Evolutionary conservation across 495 filamentous ascomycete species (phyloP).

Genomic region (Staphylotrichum tortipilum): DNA sequence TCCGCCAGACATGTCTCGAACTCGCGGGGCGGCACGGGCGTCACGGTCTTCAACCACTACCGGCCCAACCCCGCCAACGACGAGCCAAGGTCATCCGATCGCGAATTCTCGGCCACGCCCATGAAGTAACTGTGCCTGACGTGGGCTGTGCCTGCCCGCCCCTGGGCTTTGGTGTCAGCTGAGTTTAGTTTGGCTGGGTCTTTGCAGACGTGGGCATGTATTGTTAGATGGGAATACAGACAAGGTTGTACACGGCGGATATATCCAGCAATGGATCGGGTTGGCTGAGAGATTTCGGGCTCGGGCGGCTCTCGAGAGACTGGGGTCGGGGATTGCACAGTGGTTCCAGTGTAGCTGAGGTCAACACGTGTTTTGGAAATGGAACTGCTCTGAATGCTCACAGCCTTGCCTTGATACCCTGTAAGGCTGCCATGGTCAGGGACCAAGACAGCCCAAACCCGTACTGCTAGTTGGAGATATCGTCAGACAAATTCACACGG

Average conservation of each 20-base stretch:
- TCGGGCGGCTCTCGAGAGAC: not conserved
- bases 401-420: too few species aligned
- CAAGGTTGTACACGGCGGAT: not conserved
- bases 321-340: too few species aligned
- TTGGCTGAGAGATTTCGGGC: not conserved
- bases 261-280: conserved; percentile 1
- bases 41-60: conserved; percentile 14
- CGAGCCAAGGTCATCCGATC: conserved; percentile 15
- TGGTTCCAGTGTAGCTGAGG: too few species aligned
- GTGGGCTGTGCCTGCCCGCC: not conserved
- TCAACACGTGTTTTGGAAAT: too few species aligned
- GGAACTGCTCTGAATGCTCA: too few species aligned
- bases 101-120: not conserved
- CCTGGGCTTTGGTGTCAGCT: not conserved
- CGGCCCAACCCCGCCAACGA: conserved; percentile 6
- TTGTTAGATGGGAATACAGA: not conserved
- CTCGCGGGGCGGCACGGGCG: not conserved
- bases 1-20: conserved; percentile 2
- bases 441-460: too few species aligned
- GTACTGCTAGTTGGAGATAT: too few species aligned
- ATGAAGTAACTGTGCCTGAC: not conserved
- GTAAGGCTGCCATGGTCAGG: too few species aligned
- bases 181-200: too few species aligned
- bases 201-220: too few species aligned
- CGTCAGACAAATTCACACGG: too few species aligned